Conservation (phyloP, 352 stramenopile genomes). For the Phytophthora multivora region DNA sequence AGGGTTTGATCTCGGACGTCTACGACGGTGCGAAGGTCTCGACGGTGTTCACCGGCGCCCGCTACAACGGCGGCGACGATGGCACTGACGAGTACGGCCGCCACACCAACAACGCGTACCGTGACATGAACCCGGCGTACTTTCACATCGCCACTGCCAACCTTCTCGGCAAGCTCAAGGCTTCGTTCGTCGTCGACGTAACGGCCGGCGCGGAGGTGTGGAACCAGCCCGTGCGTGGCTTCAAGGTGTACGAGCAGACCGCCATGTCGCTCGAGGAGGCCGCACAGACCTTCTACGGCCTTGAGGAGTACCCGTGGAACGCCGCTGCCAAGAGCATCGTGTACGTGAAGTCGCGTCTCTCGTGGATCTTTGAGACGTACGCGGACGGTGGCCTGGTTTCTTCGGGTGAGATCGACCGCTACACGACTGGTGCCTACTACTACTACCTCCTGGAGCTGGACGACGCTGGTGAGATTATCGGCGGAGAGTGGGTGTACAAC, state of each 20-base stretch:
- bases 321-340: slow-evolving; percentile 40
- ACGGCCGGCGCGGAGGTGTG: slow-evolving; percentile 43
- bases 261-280: slow-evolving; percentile 37
- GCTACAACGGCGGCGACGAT: slow-evolving; percentile 35
- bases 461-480: slow-evolving; percentile 36
- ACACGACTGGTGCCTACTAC: slow-evolving; percentile 36
- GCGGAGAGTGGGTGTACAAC: slow-evolving; percentile 48
- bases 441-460: slow-evolving; percentile 54
- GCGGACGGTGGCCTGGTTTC: slow-evolving; percentile 41
- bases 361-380: slow-evolving; percentile 49
- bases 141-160: slow-evolving; percentile 60
- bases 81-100: slow-evolving; percentile 49
- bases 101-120: slow-evolving; percentile 40
- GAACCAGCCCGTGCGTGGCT: slow-evolving; percentile 64
- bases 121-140: slow-evolving; percentile 54
- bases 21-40: slow-evolving; percentile 38
- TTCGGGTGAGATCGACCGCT: slow-evolving; percentile 23
- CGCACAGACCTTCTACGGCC: slow-evolving; percentile 41
- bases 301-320: slow-evolving; percentile 61
- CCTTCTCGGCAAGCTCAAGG: slow-evolving; percentile 44
- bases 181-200: slow-evolving; percentile 51
- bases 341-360: slow-evolving; percentile 49
- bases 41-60: slow-evolving; percentile 47
- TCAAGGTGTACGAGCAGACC: slow-evolving; percentile 46
- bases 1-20: slow-evolving; percentile 45